Conservation (phyloP, 495 filamentous ascomycete genomes). For the Pyronema omphalodes region DNA sequence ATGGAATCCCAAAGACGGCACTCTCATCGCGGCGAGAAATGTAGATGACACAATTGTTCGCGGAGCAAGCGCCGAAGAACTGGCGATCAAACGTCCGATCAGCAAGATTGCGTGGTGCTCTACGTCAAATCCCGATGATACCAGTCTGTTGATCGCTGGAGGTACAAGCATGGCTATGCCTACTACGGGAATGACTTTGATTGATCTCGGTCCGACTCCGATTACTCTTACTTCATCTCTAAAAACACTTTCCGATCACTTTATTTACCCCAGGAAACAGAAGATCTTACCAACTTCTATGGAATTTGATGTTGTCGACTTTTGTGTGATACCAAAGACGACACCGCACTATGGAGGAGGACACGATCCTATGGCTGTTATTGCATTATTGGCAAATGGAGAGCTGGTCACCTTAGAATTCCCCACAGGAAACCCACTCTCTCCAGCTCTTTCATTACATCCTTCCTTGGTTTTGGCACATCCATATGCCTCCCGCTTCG, state of each 20-base stretch:
- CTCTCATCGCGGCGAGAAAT: constrained; percentile 66
- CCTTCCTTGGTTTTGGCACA: constrained; percentile 67
- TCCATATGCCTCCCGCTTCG: constrained; percentile 58
- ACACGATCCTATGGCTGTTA: constrained; percentile 71
- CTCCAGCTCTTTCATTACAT: constrained; percentile 77
- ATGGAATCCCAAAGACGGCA: constrained; percentile 87
- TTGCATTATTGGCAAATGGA: constrained; percentile 64
- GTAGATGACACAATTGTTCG: constrained; percentile 54
- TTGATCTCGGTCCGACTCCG: constrained; percentile 78
- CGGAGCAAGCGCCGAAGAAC: constrained; percentile 33
- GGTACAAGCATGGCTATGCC: constrained; percentile 45
- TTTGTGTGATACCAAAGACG: constrained; percentile 60
- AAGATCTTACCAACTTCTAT: constrained; percentile 59
- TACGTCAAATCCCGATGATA: constrained; percentile 81
- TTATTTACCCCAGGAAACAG: constrained; percentile 49
- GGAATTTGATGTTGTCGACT: constrained; percentile 59
- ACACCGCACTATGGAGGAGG: constrained; percentile 73
- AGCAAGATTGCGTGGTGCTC: constrained; percentile 74
- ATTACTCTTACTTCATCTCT: constrained; percentile 79
- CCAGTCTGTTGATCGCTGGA: constrained; percentile 70
- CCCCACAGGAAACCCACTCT: constrained; percentile 75
- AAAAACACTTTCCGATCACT: constrained; percentile 59
- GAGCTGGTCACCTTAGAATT: constrained; percentile 80
- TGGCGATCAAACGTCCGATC: constrained; percentile 46
- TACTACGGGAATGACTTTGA: constrained; percentile 60